These are phyloP conservation scores for Monosporascus sp. DNA, from an alignment of 2,329 filamentous ascomycete species.

Conservation along the genomic window DNA sequence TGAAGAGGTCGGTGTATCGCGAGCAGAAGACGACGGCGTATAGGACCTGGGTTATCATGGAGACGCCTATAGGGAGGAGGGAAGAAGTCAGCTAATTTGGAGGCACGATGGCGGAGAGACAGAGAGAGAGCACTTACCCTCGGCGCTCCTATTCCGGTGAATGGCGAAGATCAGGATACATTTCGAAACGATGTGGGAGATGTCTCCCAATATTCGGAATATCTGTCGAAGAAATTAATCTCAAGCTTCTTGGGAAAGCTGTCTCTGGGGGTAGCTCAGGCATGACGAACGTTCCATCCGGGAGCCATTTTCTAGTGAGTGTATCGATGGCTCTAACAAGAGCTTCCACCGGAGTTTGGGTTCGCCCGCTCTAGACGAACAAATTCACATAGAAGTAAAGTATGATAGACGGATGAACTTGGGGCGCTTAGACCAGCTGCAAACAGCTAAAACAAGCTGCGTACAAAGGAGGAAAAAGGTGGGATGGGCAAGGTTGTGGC, in stretches of 20 bases:
- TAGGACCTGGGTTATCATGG: constrained; percentile 82
- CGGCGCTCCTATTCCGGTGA: constrained; percentile 79
- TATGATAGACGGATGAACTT: no score
- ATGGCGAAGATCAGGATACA: constrained; percentile 87
- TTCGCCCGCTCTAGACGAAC: not conserved
- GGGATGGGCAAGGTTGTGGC: no score
- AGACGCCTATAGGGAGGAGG: constrained; percentile 58
- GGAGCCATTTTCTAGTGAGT: constrained; percentile 12
- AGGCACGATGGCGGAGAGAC: not conserved
- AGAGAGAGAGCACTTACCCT: constrained; percentile 47
- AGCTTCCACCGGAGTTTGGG: not conserved
- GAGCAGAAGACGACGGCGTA: constrained; percentile 83
- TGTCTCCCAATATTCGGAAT: constrained; percentile 75
- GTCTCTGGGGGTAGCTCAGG: not conserved
- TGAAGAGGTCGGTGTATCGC: constrained; percentile 80
- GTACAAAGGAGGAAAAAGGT: no score
- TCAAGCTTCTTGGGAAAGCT: constrained; percentile 1
- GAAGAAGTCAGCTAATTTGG: not conserved
- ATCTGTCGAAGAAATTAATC: constrained; percentile 29
- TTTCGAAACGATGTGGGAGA: constrained; percentile 82
- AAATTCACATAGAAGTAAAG: constrained; percentile 4
- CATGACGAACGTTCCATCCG: constrained; percentile 21
- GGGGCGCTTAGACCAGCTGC: no score
- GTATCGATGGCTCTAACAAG: not conserved
- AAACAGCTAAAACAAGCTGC: no score